Base-by-base conservation (phyloP, 2,329 filamentous ascomycete species). In the Sporothrix protearum region DNA sequence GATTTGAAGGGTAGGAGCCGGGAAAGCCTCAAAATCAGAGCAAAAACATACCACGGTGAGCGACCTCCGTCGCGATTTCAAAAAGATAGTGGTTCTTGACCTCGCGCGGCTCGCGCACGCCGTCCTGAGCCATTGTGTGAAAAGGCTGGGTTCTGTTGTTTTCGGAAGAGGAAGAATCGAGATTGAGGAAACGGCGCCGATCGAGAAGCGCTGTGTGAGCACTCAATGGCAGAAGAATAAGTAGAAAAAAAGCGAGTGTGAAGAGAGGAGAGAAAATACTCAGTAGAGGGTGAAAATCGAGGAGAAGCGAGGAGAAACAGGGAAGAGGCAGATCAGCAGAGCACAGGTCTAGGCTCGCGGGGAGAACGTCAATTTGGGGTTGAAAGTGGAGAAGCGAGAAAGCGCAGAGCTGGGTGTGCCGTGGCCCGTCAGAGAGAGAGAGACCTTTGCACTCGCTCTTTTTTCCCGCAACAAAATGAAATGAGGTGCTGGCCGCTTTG, bases 81-180 rank as follows among this genome's bases (percentile, higher is more conserved):
- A 99, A 99, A 77, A 99, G 91, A 78, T 96, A 86, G 83, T 98
- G 96, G 82, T 97, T 96, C 84, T 92, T 94, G 78, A 98, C 92
- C 83, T 98, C 94, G 77, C 87, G 86, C 75, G 82, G 80, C 73
- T 78, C 76, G 74, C 80, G 81, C 12, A 82, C 82, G 75, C 80
- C 80, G 76, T 81, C 83, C 73, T 85, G 82, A 51, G 69, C 61
- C 73, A 69, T 71, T 73, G 73, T 68, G 73, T 57, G 33, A 68
- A 70, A 71, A 69, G 66, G 19, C 25, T n/a, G 49, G n/a, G 14
- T 59, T 39, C 5, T 42, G 47, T 55, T 10, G 3, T 33, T 16
- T 51, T 45, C 25, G 33, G 7, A 68, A 33, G 36, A 63, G 12
- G 22, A 9, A 49, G 47, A 64, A 28, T 25, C 36, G 59, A 22